Conservation (phyloP, 306 rosid species). For the Ziziphus jujuba region DNA sequence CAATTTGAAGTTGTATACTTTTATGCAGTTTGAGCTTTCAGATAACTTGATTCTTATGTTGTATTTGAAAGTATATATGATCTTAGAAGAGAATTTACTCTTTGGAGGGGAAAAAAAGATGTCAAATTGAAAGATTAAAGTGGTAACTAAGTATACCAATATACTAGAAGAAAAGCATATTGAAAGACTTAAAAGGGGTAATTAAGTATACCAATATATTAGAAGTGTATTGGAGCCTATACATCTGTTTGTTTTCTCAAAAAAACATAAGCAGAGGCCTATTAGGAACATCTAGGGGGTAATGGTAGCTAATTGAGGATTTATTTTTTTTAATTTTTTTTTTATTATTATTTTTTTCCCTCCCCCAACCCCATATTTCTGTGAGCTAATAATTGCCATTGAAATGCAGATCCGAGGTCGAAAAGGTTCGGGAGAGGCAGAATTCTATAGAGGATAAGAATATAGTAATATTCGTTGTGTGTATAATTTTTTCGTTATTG, state of each 20-base stretch:
- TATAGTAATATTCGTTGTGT: slow-evolving; percentile 48
- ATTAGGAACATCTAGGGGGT: slow-evolving; percentile 1
- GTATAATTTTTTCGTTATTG: slow-evolving; percentile 55
- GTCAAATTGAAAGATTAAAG: no score
- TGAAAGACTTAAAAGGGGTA: no score
- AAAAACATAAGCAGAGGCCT: neutral
- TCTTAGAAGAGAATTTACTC: no score
- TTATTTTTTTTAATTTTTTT: neutral
- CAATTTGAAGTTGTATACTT: neutral
- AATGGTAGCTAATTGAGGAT: no score
- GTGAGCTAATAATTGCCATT: slow-evolving; percentile 7
- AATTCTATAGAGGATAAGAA: slow-evolving; percentile 69
- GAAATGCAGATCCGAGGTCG: slow-evolving; percentile 72
- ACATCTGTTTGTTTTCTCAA: no score
- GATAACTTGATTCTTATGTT: neutral
- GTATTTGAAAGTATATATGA: neutral
- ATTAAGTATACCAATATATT: no score
- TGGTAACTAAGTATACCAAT: no score
- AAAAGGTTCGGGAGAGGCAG: slow-evolving; percentile 63
- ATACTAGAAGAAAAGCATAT: no score
- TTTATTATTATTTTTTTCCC: no score
- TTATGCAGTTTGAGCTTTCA: neutral
- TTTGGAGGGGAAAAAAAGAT: no score
- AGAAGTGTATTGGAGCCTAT: no score
- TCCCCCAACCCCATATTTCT: no score